phyloP scores from a whole-genome alignment of 192 early-diverging fungal genomes.

The Coemansia sp. region DNA sequence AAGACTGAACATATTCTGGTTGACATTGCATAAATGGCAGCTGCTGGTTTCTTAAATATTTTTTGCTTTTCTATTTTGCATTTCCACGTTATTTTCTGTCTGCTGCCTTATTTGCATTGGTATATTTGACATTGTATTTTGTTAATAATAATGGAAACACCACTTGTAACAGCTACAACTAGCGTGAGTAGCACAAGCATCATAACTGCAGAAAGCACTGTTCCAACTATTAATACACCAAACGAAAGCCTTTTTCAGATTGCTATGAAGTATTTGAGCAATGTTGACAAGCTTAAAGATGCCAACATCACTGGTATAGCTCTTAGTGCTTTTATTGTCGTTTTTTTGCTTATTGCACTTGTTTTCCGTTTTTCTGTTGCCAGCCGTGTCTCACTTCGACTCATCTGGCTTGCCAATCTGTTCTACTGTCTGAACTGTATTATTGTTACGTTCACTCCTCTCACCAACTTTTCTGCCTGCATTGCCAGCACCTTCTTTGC shows the following conservation, averaged over 20 bases:
- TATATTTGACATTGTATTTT: not conserved
- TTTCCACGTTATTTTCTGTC: too few species aligned
- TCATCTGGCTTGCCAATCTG: not conserved
- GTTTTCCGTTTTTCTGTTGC: not conserved
- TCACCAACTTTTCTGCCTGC: not conserved
- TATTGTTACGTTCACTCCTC: not conserved
- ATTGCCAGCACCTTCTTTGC: constrained; percentile 1
- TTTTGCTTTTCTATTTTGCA: too few species aligned
- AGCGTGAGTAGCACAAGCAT: too few species aligned
- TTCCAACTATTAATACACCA: too few species aligned
- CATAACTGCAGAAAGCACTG: too few species aligned
- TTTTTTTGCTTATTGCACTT: not conserved
- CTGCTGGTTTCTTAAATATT: too few species aligned
- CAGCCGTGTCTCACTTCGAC: not conserved
- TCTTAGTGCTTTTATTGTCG: not conserved
- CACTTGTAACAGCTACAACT: too few species aligned
- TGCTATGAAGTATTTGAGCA: not conserved
- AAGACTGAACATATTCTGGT: too few species aligned
- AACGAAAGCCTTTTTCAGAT: not conserved
- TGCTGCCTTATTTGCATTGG: not conserved
- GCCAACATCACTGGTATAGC: not conserved
- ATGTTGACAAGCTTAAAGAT: not conserved
- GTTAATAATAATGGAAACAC: not conserved
- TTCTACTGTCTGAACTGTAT: not conserved
- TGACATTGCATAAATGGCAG: too few species aligned